Evolutionary conservation across 1,284 basidiomycete genomes (phyloP), one percentile per base, ranked within the genome.

Genomic region (Rhodotorula sp.): DNA sequence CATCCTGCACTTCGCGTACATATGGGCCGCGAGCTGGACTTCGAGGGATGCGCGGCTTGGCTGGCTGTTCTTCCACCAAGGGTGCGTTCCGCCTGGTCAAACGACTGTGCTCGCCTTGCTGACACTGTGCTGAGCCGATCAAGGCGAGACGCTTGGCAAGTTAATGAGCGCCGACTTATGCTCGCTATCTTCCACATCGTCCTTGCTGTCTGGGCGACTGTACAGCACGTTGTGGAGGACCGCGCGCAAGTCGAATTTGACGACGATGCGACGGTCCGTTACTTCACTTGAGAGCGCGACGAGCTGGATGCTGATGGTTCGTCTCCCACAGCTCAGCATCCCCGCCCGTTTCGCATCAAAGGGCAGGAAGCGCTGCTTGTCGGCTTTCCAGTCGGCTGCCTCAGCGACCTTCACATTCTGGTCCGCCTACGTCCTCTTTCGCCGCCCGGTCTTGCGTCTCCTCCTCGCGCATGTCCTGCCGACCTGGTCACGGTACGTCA

Each of bases 91-190:
- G 2, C 19, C 6, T 27, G 34, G 22, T 17, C 27, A 13, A 20
- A 11, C n/a, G 20, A 6, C 47, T 47, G 17, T 39, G 3, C 9
- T 24, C 0, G 36, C 7, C 19, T 0, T 0, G 15, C 22, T 11
- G 22, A 15, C 13, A 4, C 24, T 11, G 20, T 2, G 5, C 15
- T 15, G 24, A 15, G 36, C 13, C 13, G 11, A n/a, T 27, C 51
- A 75, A n/a, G 74, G 6, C 74, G 74, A 8, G 74, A 72, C 52
- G 52, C 72, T 1, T 67, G 67, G 55, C 67, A 71, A 55, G 44
- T 77, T 39, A 77, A 77, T 56, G 76, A 77, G 62, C 46, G 75
- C 44, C 68, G 70, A 10, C 47, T 77, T 46, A 64, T 70, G 30
- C 56, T 76, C 13, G 57, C 58, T 3, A n/a, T 76, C 8, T 32